phyloP scores from a whole-genome alignment of 495 filamentous ascomycete species.

The Lasiosphaeris hirsuta region DNA sequence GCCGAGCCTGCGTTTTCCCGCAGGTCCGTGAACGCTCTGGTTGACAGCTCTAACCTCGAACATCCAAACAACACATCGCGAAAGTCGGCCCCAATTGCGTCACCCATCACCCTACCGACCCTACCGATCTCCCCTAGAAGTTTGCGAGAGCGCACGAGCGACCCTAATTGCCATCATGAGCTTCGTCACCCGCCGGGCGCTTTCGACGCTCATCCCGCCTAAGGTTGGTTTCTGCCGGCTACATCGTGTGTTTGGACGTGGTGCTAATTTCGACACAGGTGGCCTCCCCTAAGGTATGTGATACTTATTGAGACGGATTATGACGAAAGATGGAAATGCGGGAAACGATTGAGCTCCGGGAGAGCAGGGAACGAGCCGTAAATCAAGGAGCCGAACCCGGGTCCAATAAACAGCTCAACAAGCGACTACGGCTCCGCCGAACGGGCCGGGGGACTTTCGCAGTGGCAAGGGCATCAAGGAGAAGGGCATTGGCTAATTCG shows the following conservation, averaged over 20 bases:
- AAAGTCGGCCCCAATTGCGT: slow-evolving; percentile 19
- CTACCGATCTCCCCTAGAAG: slow-evolving; percentile 15
- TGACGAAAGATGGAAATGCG: neutral
- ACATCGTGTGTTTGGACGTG: neutral
- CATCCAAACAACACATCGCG: slow-evolving; percentile 1
- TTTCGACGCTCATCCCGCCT: slow-evolving; percentile 97
- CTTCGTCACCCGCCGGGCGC: slow-evolving; percentile 78
- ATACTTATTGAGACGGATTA: slow-evolving; percentile 10
- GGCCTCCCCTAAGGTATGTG: slow-evolving; percentile 88
- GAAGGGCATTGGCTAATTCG: slow-evolving; percentile 31
- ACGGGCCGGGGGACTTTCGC: neutral
- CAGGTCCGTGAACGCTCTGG: neutral
- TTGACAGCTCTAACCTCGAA: slow-evolving; percentile 19
- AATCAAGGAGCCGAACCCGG: neutral
- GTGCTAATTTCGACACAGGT: slow-evolving; percentile 46
- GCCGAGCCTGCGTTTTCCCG: slow-evolving; percentile 31
- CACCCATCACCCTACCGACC: slow-evolving; percentile 18
- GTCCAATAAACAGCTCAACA: neutral
- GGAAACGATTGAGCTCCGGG: neutral
- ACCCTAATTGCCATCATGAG: slow-evolving; percentile 69
- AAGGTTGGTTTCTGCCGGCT: slow-evolving; percentile 62
- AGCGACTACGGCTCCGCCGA: too few relatives aligned
- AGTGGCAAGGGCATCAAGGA: neutral
- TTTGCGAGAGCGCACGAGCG: slow-evolving; percentile 23
- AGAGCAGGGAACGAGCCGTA: neutral